These are phyloP conservation scores for Durusdinium trenchii DNA, from an alignment of 73 alveolate genomes.

Conservation along the genomic window DNA sequence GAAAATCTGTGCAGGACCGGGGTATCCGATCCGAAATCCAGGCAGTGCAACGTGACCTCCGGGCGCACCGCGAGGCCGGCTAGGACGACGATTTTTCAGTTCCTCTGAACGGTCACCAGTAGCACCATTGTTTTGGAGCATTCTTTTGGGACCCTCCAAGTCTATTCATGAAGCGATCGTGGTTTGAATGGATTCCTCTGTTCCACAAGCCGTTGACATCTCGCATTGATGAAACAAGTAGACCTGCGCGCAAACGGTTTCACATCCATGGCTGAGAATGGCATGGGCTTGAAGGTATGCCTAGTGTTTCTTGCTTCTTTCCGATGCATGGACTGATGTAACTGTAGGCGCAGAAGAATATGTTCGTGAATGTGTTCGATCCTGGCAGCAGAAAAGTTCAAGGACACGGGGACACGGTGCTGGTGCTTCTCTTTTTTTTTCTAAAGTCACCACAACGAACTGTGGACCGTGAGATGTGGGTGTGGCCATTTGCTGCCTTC, in stretches of 20 bases:
- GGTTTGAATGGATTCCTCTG: no score
- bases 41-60: slow-evolving; percentile 71
- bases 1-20: slow-evolving; percentile 52
- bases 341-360: slow-evolving; percentile 78
- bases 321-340: neutral
- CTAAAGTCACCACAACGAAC: no score
- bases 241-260: no score
- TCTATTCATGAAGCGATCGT: no score
- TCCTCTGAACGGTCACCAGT: neutral
- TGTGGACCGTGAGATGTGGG: no score
- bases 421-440: no score
- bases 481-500: no score
- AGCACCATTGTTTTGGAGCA: neutral
- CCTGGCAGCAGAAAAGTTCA: slow-evolving; percentile 27
- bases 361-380: slow-evolving; percentile 66
- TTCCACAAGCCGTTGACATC: no score
- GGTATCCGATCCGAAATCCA: slow-evolving; percentile 77
- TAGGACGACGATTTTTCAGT: neutral
- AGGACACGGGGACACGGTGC: neutral
- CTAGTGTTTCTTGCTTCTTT: neutral
- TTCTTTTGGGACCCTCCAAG: no score
- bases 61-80: slow-evolving; percentile 64
- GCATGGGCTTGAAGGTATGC: neutral
- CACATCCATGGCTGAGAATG: no score
- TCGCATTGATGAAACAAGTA: no score